Evolutionary conservation across 2,329 filamentous ascomycete genomes (phyloP), one percentile per base, ranked within the genome.

Genomic region (Neonectria ditissima): DNA sequence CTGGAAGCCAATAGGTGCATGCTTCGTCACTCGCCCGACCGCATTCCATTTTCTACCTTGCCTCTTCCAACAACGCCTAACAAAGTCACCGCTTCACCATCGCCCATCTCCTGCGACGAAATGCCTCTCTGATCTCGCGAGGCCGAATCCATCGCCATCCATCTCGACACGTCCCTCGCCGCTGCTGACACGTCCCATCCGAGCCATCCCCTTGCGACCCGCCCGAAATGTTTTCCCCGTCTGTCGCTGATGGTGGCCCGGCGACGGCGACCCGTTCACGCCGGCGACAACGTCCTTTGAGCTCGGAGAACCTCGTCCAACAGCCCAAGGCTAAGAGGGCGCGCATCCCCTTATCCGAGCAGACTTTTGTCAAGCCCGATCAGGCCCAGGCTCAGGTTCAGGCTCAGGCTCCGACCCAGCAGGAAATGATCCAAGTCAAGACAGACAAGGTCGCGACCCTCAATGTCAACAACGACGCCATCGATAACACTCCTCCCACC

Each of bases 311-410:
- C 73, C 77, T 86, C 55, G 77, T 79, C 52, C 83, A 86, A 67
- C 85, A 87, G 71, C 88, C 88, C 28, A 90, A 89, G 77, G 84
- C 87, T 13, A 91, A 91, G 80, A 85, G 88, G 66, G 86, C 87
- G 74, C 83, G 88, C 67, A 78, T 87, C 55, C 85, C 85, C 30
- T 75, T 89, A 68, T 83, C 82, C 57, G 86, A 89, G 63, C 82
- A 87, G 72, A 87, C 85, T 58, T 86, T 86, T 74, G 75, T 81
- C 66, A 85, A 85, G 62, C 83, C 86, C 43, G 84, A 86, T 47
- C 32, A 34, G 13, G 32, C 32, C 16, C 34, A 37, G 13, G 14
- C 34, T 5, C 34, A 16, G 14, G 32, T 14, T 1, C 32, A 34
- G 3, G 14, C 14, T 14, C 34, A 37, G 37, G 37, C 9, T 8